Base-by-base conservation (phyloP, 2,329 filamentous ascomycete genomes). In the Curvularia sp. region DNA sequence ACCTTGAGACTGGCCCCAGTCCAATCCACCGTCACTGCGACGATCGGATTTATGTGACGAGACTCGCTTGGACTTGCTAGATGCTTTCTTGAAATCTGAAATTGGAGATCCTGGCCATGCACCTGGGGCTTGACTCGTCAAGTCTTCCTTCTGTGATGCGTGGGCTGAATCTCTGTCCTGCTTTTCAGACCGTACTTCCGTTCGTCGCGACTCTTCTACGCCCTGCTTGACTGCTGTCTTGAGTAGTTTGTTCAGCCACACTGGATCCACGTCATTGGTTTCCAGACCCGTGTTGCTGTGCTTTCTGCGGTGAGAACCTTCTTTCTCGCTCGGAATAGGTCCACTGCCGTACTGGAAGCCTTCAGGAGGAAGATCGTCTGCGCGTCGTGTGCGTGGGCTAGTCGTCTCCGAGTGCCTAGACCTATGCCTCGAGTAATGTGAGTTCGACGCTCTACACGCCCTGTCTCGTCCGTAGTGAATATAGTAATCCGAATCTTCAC, bases 311-410 rank as follows among this genome's bases (percentile, higher is more conserved):
- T 59, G 43, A n/a, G 55, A 54, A 52, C 20, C 18, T 1, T 18
- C 41, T n/a, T 54, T 48, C 26, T 42, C 57, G 1, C 51, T 42
- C 1, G 66, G 71, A 24, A 75, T 62, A 15, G 71, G 70, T 9
- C 71, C 69, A 30, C 62, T 66, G 13, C 71, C 72, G 15, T 75
- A 75, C 24, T 70, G 65, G n/a, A 67, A 62, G 4, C 58, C 64
- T 4, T 57, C 38, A 15, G 58, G 42, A 33, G 65, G 57, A 31
- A 63, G 49, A 12, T 55, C 49, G 0, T 44, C 53, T 15, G 39
- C n/a, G 41, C 24, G 53, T 7, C 42, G 61, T 18, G 59, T 52
- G 0, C 48, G 24, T 7, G 65, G 64, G 10, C 60, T 67, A 7
- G 66, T 24, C 4, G 60, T 52, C 44, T 57, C 57, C 10, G 61